Conservation (phyloP, 2,329 filamentous ascomycete genomes). For the Mycosphaerella arachidis region DNA sequence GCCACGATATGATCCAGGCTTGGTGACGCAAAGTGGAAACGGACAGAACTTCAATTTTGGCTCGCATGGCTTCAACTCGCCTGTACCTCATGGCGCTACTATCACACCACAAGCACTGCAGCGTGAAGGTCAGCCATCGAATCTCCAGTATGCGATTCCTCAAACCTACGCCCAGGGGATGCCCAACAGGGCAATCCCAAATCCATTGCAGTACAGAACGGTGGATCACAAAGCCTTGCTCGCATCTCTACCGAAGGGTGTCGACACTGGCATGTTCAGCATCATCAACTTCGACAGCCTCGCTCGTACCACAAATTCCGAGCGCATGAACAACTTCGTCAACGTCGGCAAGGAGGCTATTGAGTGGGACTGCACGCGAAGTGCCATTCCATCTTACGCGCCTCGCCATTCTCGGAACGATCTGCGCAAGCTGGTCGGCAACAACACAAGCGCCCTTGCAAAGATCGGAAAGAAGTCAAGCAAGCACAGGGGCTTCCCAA, state of each 20-base stretch:
- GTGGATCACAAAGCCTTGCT: slow-evolving; percentile 27
- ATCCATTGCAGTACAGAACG: slow-evolving; percentile 7
- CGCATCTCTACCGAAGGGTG: slow-evolving; percentile 27
- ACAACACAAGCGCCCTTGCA: slow-evolving; percentile 39
- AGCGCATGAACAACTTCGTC: slow-evolving; percentile 41
- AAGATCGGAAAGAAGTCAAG: slow-evolving; percentile 36
- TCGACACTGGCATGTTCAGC: slow-evolving; percentile 36
- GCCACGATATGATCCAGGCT: slow-evolving; percentile 23
- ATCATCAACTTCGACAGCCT: slow-evolving; percentile 40
- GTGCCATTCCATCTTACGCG: slow-evolving; percentile 41
- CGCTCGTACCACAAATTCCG: slow-evolving; percentile 42
- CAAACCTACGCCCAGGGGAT: slow-evolving; percentile 5
- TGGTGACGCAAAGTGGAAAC: slow-evolving; percentile 4
- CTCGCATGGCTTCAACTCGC: slow-evolving; percentile 10
- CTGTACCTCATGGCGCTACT: slow-evolving; percentile 20
- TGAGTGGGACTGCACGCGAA: slow-evolving; percentile 43
- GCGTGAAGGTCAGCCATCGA: slow-evolving; percentile 7
- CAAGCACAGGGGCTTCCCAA: slow-evolving; percentile 1
- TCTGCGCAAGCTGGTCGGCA: slow-evolving; percentile 39
- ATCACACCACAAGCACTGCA: slow-evolving; percentile 32
- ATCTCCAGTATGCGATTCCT: slow-evolving; percentile 11
- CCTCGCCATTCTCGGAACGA: slow-evolving; percentile 45
- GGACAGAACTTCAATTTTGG: slow-evolving; percentile 19
- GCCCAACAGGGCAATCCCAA: slow-evolving; percentile 1
- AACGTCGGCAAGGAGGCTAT: slow-evolving; percentile 40